Conservation (phyloP, 2,329 filamentous ascomycete genomes). For the Chaetoscypha palmicola region DNA sequence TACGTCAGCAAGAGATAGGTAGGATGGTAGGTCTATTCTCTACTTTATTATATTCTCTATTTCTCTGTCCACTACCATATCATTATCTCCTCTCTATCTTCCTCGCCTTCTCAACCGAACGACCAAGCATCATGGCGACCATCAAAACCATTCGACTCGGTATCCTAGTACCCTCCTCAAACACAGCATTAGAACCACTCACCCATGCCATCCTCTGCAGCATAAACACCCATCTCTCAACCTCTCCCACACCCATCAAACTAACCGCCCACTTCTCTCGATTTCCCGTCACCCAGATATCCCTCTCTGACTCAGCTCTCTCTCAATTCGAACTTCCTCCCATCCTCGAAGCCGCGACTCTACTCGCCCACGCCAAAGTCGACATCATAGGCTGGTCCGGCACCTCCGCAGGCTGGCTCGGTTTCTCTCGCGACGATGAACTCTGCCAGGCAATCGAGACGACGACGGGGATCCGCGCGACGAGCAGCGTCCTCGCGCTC, state of each 20-base stretch:
- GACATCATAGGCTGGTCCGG: constrained; percentile 36
- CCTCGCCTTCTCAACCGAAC: no score
- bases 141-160: constrained; percentile 28
- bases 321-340: constrained; percentile 30
- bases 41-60: no score
- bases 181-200: constrained; percentile 38
- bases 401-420: constrained; percentile 34
- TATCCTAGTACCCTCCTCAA: constrained; percentile 38
- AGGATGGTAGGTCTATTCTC: no score
- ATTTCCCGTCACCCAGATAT: constrained; percentile 36
- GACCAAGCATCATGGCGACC: constrained; percentile 1
- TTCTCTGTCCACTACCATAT: no score
- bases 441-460: constrained; percentile 34
- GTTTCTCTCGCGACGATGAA: constrained; percentile 35
- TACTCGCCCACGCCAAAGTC: constrained; percentile 34
- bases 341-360: constrained; percentile 31
- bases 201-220: constrained; percentile 32
- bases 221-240: constrained; percentile 22
- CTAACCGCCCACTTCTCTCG: constrained; percentile 39
- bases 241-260: constrained; percentile 24
- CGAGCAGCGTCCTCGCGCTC: constrained; percentile 37
- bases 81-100: no score
- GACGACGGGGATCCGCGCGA: constrained; percentile 34
- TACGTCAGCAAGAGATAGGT: no score
- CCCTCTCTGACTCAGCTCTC: constrained; percentile 29